These are phyloP conservation scores for Fusarium tuaranense DNA, from an alignment of 2,329 filamentous ascomycete genomes.

Conservation along the genomic window DNA sequence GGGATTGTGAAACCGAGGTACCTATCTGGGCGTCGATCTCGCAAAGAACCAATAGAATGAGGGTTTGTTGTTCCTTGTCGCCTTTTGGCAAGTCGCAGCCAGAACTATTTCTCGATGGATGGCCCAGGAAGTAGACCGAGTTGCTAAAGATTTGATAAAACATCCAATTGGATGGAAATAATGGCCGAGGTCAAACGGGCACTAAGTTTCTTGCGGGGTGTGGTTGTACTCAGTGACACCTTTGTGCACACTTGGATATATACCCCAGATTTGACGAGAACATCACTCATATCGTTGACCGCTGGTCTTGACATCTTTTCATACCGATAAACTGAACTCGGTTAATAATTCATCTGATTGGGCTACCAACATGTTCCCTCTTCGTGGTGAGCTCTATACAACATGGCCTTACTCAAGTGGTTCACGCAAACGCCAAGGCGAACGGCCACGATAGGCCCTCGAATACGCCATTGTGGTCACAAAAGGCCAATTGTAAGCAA, in stretches of 20 bases:
- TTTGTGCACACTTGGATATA: not conserved
- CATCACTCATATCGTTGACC: slow-evolving; percentile 7
- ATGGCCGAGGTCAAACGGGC: not conserved
- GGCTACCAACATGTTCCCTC: not conserved
- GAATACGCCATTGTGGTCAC: not conserved
- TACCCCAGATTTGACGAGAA: not conserved
- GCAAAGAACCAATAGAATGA: not conserved
- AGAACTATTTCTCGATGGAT: not conserved
- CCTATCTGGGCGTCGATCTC: not conserved
- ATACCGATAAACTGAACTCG: not conserved
- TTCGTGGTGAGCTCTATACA: not conserved
- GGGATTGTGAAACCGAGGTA: slow-evolving; percentile 33
- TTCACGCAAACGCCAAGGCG: not conserved
- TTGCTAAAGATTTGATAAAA: not conserved
- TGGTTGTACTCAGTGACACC: not conserved
- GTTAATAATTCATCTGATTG: not conserved
- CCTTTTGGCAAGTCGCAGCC: not conserved
- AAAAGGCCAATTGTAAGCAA: not conserved
- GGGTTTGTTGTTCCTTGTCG: not conserved
- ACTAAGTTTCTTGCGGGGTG: not conserved
- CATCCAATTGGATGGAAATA: not conserved
- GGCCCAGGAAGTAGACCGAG: not conserved
- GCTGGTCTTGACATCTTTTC: not conserved
- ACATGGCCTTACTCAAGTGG: not conserved
- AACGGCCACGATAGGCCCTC: not conserved